Evolutionary conservation across 805 yeast species (phyloP).

Genomic region (Sporopachydermia quercuum): DNA sequence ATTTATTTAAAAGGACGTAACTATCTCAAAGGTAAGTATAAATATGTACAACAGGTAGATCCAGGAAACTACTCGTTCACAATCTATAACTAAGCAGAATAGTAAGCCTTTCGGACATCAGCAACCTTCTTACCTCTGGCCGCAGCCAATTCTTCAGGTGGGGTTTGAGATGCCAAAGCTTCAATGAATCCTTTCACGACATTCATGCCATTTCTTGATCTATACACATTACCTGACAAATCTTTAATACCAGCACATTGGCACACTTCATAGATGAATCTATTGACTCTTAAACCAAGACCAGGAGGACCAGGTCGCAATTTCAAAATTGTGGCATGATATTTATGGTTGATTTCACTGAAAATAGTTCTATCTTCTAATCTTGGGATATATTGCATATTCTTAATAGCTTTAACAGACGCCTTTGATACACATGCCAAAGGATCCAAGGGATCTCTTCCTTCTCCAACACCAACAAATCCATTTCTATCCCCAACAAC

Average conservation of each 20-base stretch:
- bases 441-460: slow-evolving; percentile 70
- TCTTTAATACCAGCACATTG: slow-evolving; percentile 90
- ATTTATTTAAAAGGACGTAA: no score
- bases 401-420: slow-evolving; percentile 86
- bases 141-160: slow-evolving; percentile 76
- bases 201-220: slow-evolving; percentile 89
- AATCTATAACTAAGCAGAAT: slow-evolving; percentile 24
- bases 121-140: slow-evolving; percentile 91
- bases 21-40: no score
- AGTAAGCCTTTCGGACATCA: slow-evolving; percentile 83
- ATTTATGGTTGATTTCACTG: slow-evolving; percentile 71
- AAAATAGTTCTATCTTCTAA: slow-evolving; percentile 83
- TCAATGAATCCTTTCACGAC: slow-evolving; percentile 82
- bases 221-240: slow-evolving; percentile 78
- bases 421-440: slow-evolving; percentile 69
- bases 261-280: slow-evolving; percentile 79
- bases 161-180: slow-evolving; percentile 61
- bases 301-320: slow-evolving; percentile 86
- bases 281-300: slow-evolving; percentile 84
- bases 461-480: slow-evolving; percentile 90
- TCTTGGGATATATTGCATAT: slow-evolving; percentile 67
- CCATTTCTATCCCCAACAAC: slow-evolving; percentile 91
- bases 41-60: no score
- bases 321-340: slow-evolving; percentile 72
- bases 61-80: no score